Percentiles rank a stretch among this genome's conserved stretches.
Evolutionary conservation across 768 basidiomycete genomes (phyloP).

Genomic region (Kwoniella dendrophila): DNA sequence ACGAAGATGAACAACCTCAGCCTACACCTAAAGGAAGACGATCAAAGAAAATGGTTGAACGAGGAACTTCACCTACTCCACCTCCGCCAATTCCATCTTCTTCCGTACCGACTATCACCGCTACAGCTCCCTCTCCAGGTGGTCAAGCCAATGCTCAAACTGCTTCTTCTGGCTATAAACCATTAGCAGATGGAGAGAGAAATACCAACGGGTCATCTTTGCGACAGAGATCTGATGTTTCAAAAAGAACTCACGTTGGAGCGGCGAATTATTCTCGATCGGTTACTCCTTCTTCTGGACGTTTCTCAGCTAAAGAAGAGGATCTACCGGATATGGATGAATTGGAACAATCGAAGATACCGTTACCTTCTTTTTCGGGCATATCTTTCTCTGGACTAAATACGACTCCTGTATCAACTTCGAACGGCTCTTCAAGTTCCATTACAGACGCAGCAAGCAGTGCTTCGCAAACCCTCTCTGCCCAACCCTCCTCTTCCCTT

Average conservation of each 20-base stretch:
- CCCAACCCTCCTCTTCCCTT: constrained; percentile 12
- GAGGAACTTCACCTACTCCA: constrained; percentile 34
- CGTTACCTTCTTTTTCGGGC: constrained; percentile 41
- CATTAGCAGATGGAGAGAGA: constrained; percentile 30
- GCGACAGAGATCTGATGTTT: constrained; percentile 35
- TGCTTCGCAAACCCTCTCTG: background rate
- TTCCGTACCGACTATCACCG: constrained; percentile 40
- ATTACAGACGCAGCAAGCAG: background rate
- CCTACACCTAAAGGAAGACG: constrained; percentile 27
- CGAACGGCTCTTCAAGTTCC: constrained; percentile 6
- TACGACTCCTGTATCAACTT: background rate
- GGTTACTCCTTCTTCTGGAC: constrained; percentile 34
- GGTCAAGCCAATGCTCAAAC: constrained; percentile 2
- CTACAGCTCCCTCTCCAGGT: constrained; percentile 47
- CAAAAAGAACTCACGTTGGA: constrained; percentile 35
- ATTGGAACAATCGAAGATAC: constrained; percentile 43
- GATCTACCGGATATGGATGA: constrained; percentile 51
- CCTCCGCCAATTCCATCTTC: constrained; percentile 23
- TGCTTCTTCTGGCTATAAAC: constrained; percentile 28
- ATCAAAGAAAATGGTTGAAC: constrained; percentile 34
- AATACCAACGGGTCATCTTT: constrained; percentile 32
- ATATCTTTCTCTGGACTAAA: constrained; percentile 35
- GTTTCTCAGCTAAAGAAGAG: constrained; percentile 51
- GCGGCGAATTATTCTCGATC: constrained; percentile 40
- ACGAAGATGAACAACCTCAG: constrained; percentile 29